Base-by-base conservation (phyloP, 2,329 filamentous ascomycete species). In the Mycocentrospora acerina region DNA sequence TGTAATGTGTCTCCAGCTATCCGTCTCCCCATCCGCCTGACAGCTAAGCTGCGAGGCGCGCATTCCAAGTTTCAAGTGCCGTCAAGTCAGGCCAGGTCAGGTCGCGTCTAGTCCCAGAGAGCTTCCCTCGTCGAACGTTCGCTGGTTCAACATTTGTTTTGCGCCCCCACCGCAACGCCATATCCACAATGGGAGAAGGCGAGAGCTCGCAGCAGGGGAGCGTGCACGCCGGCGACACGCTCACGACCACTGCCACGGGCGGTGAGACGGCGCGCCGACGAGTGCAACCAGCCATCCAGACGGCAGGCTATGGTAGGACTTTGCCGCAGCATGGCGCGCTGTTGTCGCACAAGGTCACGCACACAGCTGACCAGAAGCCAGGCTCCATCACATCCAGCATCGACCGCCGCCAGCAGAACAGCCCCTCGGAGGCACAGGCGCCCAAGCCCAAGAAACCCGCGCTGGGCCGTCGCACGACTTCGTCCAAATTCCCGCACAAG, bases 381-480 rank as follows among this genome's bases (percentile, higher is more conserved):
- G 64, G 64, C 31, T 66, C 64, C 39, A 67, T 67, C 37, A 59
- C 62, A 6, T 57, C 62, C 15, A 48, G 55, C 27, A 57, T 60
- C 42, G 57, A 62, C 29, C 60, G 62, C 13, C 60, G 57, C 32
- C 55, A 51, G 35, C 52, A 60, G 33, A 49, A 33, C 30, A 48
- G 48, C 26, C 36, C 44, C 18, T 32, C 41, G 33, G 25, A 27
- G 12, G 25, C 25, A 5, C 12, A 19, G 7, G 17, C 40, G 4
- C 25, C 50, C 17, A 66, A 65, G 40, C 75, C 82, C 11, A 83
- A 81, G 63, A 94, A 91, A 64, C 89, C 89, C 13, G 71, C 79
- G 9, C 80, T 91, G 67, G 67, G 79, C 41, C 84, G 88, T 53
- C 83, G 89, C 45, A 76, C 83, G 41, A 91, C 88, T 2, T 89